Evolutionary conservation across 352 stramenopile genomes (phyloP).

Genomic region (Aphanomyces stellatus): DNA sequence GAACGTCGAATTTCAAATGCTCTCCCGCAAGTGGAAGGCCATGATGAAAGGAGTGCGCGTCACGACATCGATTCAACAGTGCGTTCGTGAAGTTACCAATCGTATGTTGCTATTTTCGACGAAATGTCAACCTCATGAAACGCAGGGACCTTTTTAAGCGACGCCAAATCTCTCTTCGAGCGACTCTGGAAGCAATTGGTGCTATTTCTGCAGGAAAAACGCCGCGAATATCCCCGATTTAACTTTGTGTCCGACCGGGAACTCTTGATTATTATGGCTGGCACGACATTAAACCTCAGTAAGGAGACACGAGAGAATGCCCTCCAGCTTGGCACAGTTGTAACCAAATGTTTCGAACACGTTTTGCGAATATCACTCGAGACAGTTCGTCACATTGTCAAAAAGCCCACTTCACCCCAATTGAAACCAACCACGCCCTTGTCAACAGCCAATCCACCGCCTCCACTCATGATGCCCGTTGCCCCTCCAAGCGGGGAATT

Average conservation of each 20-base stretch:
- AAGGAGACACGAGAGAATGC: conserved; percentile 24
- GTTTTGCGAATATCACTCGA: no score
- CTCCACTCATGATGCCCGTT: not conserved
- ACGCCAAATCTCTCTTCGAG: conserved; percentile 32
- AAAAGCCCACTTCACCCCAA: not conserved
- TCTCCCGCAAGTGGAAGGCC: conserved; percentile 58
- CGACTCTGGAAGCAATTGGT: conserved; percentile 50
- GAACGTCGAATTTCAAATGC: conserved; percentile 45
- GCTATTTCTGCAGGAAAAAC: conserved; percentile 48
- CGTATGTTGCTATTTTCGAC: conserved; percentile 16
- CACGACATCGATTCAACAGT: conserved; percentile 39
- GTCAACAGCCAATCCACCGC: not conserved
- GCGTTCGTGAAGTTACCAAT: conserved; percentile 51
- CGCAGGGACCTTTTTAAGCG: conserved; percentile 33
- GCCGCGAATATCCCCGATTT: conserved; percentile 45
- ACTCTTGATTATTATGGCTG: conserved; percentile 46
- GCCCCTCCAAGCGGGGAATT: not conserved
- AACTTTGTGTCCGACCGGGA: conserved; percentile 59
- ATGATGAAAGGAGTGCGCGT: conserved; percentile 54
- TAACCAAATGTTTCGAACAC: conserved; percentile 15
- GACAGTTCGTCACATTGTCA: not conserved
- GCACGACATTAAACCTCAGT: conserved; percentile 25
- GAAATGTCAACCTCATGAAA: not conserved
- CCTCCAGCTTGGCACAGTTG: not conserved
- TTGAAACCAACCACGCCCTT: not conserved